Conservation (phyloP, 2,329 filamentous ascomycete species). For the Tolypocladium amazonense region DNA sequence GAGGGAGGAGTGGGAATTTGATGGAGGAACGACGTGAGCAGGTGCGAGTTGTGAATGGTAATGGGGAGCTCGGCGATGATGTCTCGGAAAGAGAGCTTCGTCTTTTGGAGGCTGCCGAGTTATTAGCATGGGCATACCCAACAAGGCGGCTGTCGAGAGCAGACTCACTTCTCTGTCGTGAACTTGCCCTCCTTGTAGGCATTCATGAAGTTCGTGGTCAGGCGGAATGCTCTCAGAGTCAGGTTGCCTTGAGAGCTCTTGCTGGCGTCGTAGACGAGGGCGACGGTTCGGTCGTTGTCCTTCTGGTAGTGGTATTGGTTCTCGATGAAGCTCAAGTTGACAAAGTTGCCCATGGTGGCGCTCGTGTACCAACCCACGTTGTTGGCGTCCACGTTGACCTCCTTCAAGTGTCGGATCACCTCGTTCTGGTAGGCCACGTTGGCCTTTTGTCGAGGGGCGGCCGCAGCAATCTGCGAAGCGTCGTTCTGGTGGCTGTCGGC, state of each 20-base stretch:
- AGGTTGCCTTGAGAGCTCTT: constrained; percentile 86
- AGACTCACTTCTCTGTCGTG: constrained; percentile 77
- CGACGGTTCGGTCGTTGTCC: constrained; percentile 80
- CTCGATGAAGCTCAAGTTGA: constrained; percentile 91
- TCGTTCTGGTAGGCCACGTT: constrained; percentile 85
- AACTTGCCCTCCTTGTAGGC: constrained; percentile 97
- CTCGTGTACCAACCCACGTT: constrained; percentile 98
- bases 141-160: neutral
- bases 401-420: constrained; percentile 93
- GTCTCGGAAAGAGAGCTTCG: constrained; percentile 85
- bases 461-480: constrained; percentile 66
- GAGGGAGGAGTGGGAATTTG: constrained; percentile 63
- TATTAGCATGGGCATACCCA: neutral
- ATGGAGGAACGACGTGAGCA: constrained; percentile 90
- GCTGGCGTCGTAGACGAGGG: constrained; percentile 90
- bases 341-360: constrained; percentile 96
- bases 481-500: constrained; percentile 66
- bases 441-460: constrained; percentile 84
- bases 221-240: constrained; percentile 81
- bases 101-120: constrained; percentile 73
- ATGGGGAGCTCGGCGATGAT: constrained; percentile 87
- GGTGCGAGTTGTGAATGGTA: constrained; percentile 89
- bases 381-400: constrained; percentile 97
- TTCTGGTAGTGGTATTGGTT: constrained; percentile 98
- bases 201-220: constrained; percentile 78